These are phyloP conservation scores for Hondaea fermentalgiana DNA, from an alignment of 108 stramenopile genomes.

Conservation along the genomic window DNA sequence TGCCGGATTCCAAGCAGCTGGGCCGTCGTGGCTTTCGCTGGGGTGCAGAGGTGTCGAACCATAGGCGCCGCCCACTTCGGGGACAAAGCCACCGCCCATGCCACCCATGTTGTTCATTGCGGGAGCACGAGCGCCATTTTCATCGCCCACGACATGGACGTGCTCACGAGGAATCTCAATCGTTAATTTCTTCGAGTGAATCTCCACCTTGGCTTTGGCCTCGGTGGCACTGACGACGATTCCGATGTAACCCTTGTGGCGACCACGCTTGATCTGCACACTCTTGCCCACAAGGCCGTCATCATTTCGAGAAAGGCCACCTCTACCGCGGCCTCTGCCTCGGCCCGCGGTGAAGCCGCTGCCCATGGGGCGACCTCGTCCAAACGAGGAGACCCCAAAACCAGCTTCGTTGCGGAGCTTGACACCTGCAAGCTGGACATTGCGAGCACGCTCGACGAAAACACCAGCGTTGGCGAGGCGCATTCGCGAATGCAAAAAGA, in stretches of 20 bases:
- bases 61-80: neutral
- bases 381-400: neutral
- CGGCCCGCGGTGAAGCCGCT: neutral
- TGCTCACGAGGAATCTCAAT: neutral
- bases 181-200: constrained; percentile 33
- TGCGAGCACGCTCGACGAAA: constrained; percentile 1
- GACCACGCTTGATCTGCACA: constrained; percentile 19
- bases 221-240: constrained; percentile 33
- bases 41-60: neutral
- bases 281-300: constrained; percentile 6
- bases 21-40: neutral
- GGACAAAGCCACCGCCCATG: neutral
- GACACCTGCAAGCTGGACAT: neutral
- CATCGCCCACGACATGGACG: constrained; percentile 31
- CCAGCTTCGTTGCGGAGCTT: neutral
- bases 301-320: neutral
- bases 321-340: constrained; percentile 21
- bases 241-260: constrained; percentile 28
- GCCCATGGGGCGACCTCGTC: neutral
- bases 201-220: constrained; percentile 36
- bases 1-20: neutral
- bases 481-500: constrained; percentile 38
- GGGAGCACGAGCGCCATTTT: constrained; percentile 11
- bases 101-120: neutral
- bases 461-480: constrained; percentile 35